Conservation (phyloP, 768 basidiomycete species). For the Boletus sp. region DNA sequence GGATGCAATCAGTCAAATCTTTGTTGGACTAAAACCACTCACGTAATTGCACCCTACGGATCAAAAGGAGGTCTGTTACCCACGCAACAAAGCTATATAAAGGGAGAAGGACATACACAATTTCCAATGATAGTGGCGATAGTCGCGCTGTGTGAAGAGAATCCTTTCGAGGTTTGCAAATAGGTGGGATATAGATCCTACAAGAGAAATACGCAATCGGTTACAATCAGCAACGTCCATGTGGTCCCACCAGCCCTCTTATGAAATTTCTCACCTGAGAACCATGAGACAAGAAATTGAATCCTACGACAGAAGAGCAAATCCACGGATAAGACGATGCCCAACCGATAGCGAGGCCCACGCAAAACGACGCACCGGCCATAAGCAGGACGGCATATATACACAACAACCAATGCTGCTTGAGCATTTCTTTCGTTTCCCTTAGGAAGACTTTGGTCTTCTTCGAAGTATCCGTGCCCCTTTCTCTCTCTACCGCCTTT, state of each 20-base stretch:
- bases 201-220: background rate
- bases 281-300: constrained; percentile 78
- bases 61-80: background rate
- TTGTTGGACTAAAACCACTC: constrained; percentile 15
- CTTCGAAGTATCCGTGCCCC: constrained; percentile 32
- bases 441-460: constrained; percentile 71
- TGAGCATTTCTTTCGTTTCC: constrained; percentile 76
- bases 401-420: constrained; percentile 75
- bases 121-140: constrained; percentile 82
- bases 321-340: background rate
- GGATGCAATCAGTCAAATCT: background rate
- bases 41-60: constrained; percentile 43
- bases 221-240: background rate
- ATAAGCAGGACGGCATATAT: constrained; percentile 83
- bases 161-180: constrained; percentile 57
- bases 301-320: constrained; percentile 38
- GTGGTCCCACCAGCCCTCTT: background rate
- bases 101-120: constrained; percentile 40
- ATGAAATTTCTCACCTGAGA: constrained; percentile 44
- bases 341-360: background rate
- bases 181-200: constrained; percentile 82
- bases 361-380: constrained; percentile 41
- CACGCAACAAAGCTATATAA: background rate
- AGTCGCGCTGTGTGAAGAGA: constrained; percentile 55
- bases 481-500: constrained; percentile 47